Conservation (phyloP, 306 rosid genomes). For the Vigna reflexopilosa region DNA sequence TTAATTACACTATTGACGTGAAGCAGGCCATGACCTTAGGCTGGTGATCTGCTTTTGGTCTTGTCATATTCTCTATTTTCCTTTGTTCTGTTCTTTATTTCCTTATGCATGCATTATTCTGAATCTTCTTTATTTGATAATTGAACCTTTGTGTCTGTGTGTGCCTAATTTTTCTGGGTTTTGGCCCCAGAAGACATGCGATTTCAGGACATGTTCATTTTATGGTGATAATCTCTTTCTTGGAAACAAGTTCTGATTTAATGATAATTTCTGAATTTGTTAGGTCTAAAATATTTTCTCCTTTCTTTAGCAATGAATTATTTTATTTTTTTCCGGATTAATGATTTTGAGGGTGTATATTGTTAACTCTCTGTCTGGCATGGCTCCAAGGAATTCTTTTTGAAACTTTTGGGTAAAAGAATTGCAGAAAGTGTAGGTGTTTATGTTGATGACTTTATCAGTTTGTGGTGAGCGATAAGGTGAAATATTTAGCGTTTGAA, state of each 20-base stretch:
- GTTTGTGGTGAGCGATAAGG: conserved; percentile 7
- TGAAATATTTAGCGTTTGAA: neutral
- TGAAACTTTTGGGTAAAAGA: conserved; percentile 7
- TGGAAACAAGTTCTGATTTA: neutral
- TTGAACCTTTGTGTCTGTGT: neutral
- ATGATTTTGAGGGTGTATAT: neutral
- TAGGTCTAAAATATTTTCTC: neutral
- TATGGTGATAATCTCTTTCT: conserved; percentile 10
- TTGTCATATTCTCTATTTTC: neutral
- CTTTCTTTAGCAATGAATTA: conserved; percentile 8
- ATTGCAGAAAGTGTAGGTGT: conserved; percentile 9
- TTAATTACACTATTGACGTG: conserved; percentile 5
- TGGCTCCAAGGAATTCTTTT: conserved; percentile 2
- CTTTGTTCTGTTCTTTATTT: conserved; percentile 13
- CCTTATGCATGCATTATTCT: conserved; percentile 2
- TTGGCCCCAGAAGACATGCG: conserved; percentile 16
- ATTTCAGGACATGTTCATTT: conserved; percentile 21
- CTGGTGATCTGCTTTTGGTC: too few species aligned
- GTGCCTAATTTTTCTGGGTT: conserved; percentile 10
- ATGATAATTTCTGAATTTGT: neutral
- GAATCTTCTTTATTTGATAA: conserved; percentile 24
- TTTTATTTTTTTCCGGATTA: neutral
- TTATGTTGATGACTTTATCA: conserved; percentile 18
- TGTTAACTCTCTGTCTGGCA: conserved; percentile 1
- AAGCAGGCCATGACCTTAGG: neutral